Evolutionary conservation across 2,329 filamentous ascomycete species (phyloP), one percentile per base, ranked within the genome.

Genomic region (Colletotrichum limetticola): DNA sequence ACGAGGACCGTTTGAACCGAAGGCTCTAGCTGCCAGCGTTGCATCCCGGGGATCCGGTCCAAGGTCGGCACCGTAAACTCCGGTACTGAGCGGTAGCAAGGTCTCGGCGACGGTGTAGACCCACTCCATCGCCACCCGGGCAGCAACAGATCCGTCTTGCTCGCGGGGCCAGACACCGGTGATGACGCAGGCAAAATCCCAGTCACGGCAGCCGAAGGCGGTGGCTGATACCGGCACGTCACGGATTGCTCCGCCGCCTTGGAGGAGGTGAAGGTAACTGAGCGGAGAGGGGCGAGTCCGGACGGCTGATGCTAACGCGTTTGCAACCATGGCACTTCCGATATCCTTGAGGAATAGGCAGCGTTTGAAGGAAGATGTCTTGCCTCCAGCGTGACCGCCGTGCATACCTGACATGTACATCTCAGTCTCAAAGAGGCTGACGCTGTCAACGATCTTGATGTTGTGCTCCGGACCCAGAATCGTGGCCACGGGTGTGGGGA

Each of bases 351-450:
- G 78, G 76, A 92, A 92, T 35, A 92, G 55, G 77, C 90, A 92
- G 76, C 91, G 85, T 81, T 92, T 92, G 83, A 92, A 92, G 0
- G 90, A 85, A 11, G 87, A 91, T 0, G 89, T 92, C 81, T 91
- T 92, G 76, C 87, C 85, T 26, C 86, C 82, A 22, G 83, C 83
- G 64, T 92, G 89, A 0, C 89, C 89, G 28, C 87, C 87, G 63
- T 92, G 89, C 86, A 92, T 89, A 14, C 74, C 76, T 2, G 87
- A 87, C 79, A 92, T 85, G 80, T 91, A 91, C 86, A 91, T 89
- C 64, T 92, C 90, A 0, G 84, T 82, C 0, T 91, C 86, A 72
- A 92, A 92, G 71, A 91, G 71, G 52, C 80, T 85, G 11, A 90
- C 75, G 52, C 83, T 75, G 71, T 92, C 83, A 9, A 90, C 83